Base-by-base conservation (phyloP, 2,329 filamentous ascomycete species). In the Nemania sp. region DNA sequence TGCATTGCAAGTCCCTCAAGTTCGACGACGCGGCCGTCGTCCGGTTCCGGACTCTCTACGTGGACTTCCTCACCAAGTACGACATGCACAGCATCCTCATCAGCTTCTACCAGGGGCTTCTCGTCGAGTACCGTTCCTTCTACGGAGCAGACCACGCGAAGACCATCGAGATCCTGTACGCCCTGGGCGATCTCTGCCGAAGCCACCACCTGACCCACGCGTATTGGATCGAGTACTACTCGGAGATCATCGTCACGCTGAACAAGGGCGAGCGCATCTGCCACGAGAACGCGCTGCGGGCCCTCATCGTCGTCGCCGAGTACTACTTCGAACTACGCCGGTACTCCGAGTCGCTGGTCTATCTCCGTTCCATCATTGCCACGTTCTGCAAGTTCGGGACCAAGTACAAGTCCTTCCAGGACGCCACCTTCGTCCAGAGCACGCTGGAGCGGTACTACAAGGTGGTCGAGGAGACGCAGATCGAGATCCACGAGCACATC, bases 151-250 rank as follows among this genome's bases (percentile, higher is more conserved):
- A 47, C 15, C 51, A 64, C 18, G 37, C 20, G 1, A 58, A 57
- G 13, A 64, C 62, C 6, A 62, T 64, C 32, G 43, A 42, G 2
- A 62, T 62, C 3, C 35, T 64, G 39, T 64, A 64, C 45, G 48
- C 62, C 15, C 46, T 64, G 20, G 62, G 62, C 7, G 62, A 64
- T 21, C 15, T 58, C 40, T 64, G 62, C 18, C 52, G 62, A 46
- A 59, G 45, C 20, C 62, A 64, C 32, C 56, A 62, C 37, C 29
- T 64, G 52, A 64, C 62, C 5, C 59, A 64, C 39, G 59, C 59
- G 5, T 64, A 64, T 12, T 64, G 62, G 62, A 62, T 64, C 39
- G 59, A 64, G 20, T 64, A 64, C 25, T 64, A 64, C 20, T 59
- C 59, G 1, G 62, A 64, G 40, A 64, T 64, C 20, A 54, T 59